phyloP scores from a whole-genome alignment of 306 rosid genomes.

The Trichosanthes cucumerina region DNA sequence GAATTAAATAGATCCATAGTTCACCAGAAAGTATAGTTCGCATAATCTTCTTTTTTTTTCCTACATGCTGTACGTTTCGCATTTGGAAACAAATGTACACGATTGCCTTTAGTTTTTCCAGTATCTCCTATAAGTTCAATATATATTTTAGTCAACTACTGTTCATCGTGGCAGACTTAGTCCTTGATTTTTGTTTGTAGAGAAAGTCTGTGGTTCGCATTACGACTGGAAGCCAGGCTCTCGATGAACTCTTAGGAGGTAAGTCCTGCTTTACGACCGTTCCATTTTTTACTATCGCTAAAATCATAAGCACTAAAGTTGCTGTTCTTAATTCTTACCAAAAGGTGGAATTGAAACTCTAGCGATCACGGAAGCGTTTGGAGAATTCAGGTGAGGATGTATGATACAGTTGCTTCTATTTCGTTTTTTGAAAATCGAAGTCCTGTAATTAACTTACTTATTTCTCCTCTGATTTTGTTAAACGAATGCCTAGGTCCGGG shows the following conservation, averaged over 20 bases:
- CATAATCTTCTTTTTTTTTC: background rate
- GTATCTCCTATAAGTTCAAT: background rate
- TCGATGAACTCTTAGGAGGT: slow-evolving; percentile 94
- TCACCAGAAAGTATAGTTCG: background rate
- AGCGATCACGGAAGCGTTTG: slow-evolving; percentile 92
- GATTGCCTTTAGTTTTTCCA: background rate
- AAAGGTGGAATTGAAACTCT: slow-evolving; percentile 88
- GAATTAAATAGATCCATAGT: background rate
- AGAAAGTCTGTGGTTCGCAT: slow-evolving; percentile 71
- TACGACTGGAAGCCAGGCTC: slow-evolving; percentile 95
- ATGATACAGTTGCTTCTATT: background rate
- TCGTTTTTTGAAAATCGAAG: background rate
- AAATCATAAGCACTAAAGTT: background rate
- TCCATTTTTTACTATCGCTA: background rate
- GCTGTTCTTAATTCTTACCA: background rate
- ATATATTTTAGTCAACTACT: background rate
- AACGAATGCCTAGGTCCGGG: slow-evolving; percentile 52
- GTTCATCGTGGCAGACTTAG: slow-evolving; percentile 1
- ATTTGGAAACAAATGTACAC: background rate
- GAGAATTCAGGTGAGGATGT: slow-evolving; percentile 70
- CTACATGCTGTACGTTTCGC: background rate
- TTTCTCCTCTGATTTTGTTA: background rate
- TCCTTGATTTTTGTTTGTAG: slow-evolving; percentile 28
- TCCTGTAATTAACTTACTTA: background rate
- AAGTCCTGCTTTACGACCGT: slow-evolving; percentile 13